These are phyloP conservation scores for Paracorniculantispora psalliotae DNA, from an alignment of 2,329 filamentous ascomycete genomes.

Conservation along the genomic window DNA sequence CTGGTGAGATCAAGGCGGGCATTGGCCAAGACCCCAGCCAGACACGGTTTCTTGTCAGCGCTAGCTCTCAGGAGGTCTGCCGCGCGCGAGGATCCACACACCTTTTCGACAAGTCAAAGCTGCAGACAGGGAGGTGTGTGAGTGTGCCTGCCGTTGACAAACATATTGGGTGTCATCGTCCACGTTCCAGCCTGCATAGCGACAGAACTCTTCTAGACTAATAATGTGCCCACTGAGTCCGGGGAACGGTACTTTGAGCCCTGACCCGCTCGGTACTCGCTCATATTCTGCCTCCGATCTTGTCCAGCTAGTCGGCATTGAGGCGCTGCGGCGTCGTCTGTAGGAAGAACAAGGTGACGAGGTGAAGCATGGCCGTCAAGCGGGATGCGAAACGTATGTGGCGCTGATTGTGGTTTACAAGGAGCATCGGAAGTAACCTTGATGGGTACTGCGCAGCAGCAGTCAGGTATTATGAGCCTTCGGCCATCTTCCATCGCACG, in stretches of 20 bases:
- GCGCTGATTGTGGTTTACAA: not conserved
- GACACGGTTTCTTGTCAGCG: not conserved
- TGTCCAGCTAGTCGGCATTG: not conserved
- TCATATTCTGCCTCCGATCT: not conserved
- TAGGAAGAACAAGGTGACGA: not conserved
- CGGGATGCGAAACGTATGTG: not conserved
- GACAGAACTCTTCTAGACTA: not conserved
- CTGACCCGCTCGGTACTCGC: constrained; percentile 1
- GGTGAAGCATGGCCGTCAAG: not conserved
- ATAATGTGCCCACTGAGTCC: not conserved
- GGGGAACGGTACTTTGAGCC: not conserved
- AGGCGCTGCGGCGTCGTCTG: not conserved
- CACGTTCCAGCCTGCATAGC: not conserved
- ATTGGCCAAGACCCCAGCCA: not conserved
- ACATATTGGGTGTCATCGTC: not conserved
- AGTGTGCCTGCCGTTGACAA: not conserved
- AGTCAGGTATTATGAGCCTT: not conserved
- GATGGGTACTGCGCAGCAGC: not conserved
- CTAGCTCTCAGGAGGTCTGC: constrained; percentile 3
- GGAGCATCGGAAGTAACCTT: not conserved
- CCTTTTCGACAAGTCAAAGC: not conserved
- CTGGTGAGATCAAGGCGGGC: not conserved
- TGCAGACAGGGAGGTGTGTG: not conserved
- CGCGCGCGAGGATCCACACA: constrained; percentile 3
- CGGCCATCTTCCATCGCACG: not conserved